These are phyloP conservation scores for Imleria badia DNA, from an alignment of 768 basidiomycete species.

Conservation along the genomic window DNA sequence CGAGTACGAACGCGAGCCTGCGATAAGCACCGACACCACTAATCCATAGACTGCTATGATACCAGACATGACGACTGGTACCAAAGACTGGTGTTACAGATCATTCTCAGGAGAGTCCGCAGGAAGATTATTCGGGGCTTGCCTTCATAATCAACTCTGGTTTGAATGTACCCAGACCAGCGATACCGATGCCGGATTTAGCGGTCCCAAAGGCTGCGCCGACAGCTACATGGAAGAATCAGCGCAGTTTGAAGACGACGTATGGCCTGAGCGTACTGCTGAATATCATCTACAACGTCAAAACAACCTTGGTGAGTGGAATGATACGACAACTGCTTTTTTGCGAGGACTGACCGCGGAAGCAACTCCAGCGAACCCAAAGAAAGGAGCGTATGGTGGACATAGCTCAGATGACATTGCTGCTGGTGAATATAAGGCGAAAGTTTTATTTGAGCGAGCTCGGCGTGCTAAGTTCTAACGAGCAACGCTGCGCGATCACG, in stretches of 20 bases:
- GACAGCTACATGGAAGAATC: constrained; percentile 52
- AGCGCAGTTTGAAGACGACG: constrained; percentile 5
- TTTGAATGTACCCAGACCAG: constrained; percentile 89
- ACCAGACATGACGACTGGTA: constrained; percentile 98
- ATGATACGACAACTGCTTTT: not conserved
- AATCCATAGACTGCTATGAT: constrained; percentile 98
- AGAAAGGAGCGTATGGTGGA: constrained; percentile 96
- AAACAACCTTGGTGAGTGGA: constrained; percentile 7
- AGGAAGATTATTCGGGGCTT: constrained; percentile 5
- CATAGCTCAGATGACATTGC: constrained; percentile 59
- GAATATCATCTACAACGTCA: constrained; percentile 78
- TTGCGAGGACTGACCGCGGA: constrained; percentile 63
- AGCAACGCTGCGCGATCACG: constrained; percentile 11
- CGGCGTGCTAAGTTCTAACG: not conserved
- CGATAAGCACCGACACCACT: constrained; percentile 92
- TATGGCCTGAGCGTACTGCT: constrained; percentile 68
- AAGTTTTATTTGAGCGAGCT: not conserved
- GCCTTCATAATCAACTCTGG: constrained; percentile 99
- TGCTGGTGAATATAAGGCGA: not conserved
- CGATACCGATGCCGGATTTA: constrained; percentile 96
- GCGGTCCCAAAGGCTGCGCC: constrained; percentile 97
- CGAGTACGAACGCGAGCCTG: constrained; percentile 54
- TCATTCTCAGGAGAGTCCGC: not conserved
- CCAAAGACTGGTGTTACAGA: constrained; percentile 63
- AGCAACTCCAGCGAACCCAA: constrained; percentile 97